Evolutionary conservation across 2,329 filamentous ascomycete species (phyloP), one percentile per base, ranked within the genome.

Genomic region (Dactylellina leptospora): DNA sequence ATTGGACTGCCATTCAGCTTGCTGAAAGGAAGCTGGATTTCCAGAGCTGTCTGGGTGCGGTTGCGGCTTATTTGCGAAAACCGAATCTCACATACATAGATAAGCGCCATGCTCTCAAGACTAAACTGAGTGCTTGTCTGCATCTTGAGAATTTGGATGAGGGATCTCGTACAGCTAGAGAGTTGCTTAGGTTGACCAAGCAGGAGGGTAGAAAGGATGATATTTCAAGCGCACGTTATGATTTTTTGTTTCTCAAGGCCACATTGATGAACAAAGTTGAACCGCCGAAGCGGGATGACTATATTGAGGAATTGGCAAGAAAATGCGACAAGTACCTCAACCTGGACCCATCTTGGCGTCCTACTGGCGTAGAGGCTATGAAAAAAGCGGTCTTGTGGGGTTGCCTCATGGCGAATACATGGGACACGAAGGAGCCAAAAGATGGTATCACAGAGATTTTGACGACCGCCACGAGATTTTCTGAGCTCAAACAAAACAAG

Each of bases 231-330:
- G 59, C 58, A 10, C 25, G 22, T 1, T 72, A 63, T 28, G 20
- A 72, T 3, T 63, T 54, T 42, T 16, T 72, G 10, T 33, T 62
- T 11, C 28, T 71, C 18, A 71, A 71, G 25, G 44, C 58, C 1
- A 30, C 55, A 13, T 33, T 71, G 20, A 33, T 61, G 8, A 4
- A 28, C 20, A 42, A 18, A 10, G 10, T 61, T 8, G 16, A 42
- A 0, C 16, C 44, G 4, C 4, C 1, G 9, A 51, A 28, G 8
- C 50, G 50, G 0, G 9, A 20, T 11, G 25, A 22, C 3, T 71
- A 44, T 13, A 20, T 48, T 18, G 13, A 10, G 4, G 18, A 38
- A 2, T 11, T 64, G 4, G n/a, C 22, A 0, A 22, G 18, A 13
- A 53, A 63, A 8, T 55, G 63, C 20, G 23, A 23, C 1, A 30